Base-by-base conservation (phyloP, 805 yeast genomes). In the Huiozyma sinensis region DNA sequence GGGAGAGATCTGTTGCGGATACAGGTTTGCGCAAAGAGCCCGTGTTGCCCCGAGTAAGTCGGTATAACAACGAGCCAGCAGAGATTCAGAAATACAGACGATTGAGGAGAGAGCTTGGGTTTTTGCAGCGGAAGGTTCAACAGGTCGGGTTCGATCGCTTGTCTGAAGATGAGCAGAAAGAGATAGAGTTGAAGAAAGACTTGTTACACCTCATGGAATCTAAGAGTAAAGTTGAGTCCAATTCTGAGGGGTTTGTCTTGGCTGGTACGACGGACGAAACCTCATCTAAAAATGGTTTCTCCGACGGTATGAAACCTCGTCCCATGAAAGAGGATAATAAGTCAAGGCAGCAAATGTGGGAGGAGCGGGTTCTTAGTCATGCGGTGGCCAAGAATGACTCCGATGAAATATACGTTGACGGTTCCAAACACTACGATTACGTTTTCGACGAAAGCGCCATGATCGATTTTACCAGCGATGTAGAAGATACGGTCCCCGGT, bases 361-460 rank as follows among this genome's bases (percentile, higher is more conserved):
- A 67, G 41, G 65, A 63, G 30, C 58, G 58, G 28, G 63, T 60
- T 41, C 32, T 63, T 9, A 49, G 47, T 34, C 52, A 54, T 29
- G 61, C 65, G 11, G 53, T 57, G 4, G 44, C 45, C 24, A 47
- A 46, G 13, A 47, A 41, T 1, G 52, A 50, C 30, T 39, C 46
- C 5, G 63, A 62, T 47, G 60, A 58, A 7, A 59, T 61, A 12
- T 36, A 47, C 11, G 49, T 62, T 17, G 48, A 53, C 8, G 55
- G 51, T 9, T 50, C 63, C 7, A 68, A 69, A 7, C 60, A 76
- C 36, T 85, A 82, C 54, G 94, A 83, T 9, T 86, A 70, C 64
- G 90, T 86, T 0, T 83, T 83, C 61, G 92, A 85, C 57, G 72
- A 73, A 38, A 66, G 76, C 0, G 85, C 82, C 44, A 67, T 69